Percentiles rank a stretch among this genome's conserved stretches.
phyloP scores from a whole-genome alignment of 2,329 filamentous ascomycete species.

The Exophiala sideris region DNA sequence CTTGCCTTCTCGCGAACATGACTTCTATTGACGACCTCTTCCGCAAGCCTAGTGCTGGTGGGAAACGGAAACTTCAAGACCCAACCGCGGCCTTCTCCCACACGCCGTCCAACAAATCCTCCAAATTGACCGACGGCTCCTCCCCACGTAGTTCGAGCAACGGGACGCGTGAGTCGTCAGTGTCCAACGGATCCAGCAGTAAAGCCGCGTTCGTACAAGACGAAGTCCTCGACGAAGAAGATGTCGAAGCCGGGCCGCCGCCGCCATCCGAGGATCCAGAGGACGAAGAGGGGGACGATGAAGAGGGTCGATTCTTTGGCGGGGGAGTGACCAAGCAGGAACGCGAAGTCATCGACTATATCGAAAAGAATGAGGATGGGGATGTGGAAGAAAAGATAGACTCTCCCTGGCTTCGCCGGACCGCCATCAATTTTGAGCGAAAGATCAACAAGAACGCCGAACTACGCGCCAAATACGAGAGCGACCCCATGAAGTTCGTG shows the following conservation, averaged over 20 bases:
- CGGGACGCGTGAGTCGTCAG: conserved; percentile 6
- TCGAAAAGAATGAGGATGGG: conserved; percentile 65
- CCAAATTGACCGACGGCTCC: conserved; percentile 25
- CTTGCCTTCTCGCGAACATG: conserved; percentile 11
- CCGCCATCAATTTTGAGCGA: conserved; percentile 81
- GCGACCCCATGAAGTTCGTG: conserved; percentile 67
- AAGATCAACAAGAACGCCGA: conserved; percentile 89
- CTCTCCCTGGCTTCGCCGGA: conserved; percentile 73
- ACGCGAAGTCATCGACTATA: conserved; percentile 79
- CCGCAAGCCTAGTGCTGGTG: conserved; percentile 19
- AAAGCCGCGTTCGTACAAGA: conserved; percentile 23
- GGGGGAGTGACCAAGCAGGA: conserved; percentile 81
- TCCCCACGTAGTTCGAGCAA: conserved; percentile 21
- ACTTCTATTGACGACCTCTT: conserved; percentile 27
- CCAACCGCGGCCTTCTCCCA: conserved; percentile 24
- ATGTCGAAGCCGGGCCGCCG: conserved; percentile 52
- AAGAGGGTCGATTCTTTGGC: conserved; percentile 94
- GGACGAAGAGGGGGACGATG: conserved; percentile 66
- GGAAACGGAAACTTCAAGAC: conserved; percentile 29
- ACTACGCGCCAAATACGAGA: conserved; percentile 78
- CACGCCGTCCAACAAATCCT: conserved; percentile 27
- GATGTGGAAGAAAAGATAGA: conserved; percentile 65
- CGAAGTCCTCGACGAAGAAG: conserved; percentile 40
- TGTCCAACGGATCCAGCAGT: conserved; percentile 10
- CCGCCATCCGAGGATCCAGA: conserved; percentile 55